Evolutionary conservation across 2,329 filamentous ascomycete genomes (phyloP), one percentile per base, ranked within the genome.

Genomic region (Triangularia setosa): DNA sequence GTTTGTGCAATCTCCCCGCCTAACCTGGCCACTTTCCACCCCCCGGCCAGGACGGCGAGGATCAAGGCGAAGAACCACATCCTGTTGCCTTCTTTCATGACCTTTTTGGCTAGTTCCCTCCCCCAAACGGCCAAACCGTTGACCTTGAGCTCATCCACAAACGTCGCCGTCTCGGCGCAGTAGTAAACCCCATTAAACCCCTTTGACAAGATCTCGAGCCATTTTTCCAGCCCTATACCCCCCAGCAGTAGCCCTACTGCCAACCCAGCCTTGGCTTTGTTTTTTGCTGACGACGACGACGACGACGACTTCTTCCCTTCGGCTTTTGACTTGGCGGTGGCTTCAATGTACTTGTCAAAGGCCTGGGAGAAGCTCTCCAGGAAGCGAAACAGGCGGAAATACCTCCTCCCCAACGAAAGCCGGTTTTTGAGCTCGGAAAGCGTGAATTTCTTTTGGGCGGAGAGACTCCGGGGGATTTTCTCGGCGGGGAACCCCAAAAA

Each of bases 301-400:
- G 9, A 35, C 9, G 27, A 8, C 14, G 30, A 3, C 14, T 8
- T n/a, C 35, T 40, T 40, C 35, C 35, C 35, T 40, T 40, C 35
- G 4, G 14, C 35, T 5, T 4, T 18, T 5, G 35, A 40, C 16
- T 40, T 40, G 4, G 73, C 58, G 3, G 72, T 61, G 64, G 70
- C 44, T 21, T 68, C 62, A 2, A 57, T 52, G 69, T 79, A 84
- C 28, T 79, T 71, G 2, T 73, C 71, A 72, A 80, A 82, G 1
- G 86, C 84, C 1, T 77, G 73, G 24, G 78, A 73, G 69, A 90
- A 88, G 58, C 80, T 81, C 55, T 87, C 85, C 60, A 90, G 75
- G 73, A 89, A 91, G 70, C 87, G 87, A 73, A 91, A 89, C 64
- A 90, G 78, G 12, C 90, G 86, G 72, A 92, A 82, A 75, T 85